Base-by-base conservation (phyloP, 1,139 yeast genomes). In the Meyerozyma guilliermondii region DNA sequence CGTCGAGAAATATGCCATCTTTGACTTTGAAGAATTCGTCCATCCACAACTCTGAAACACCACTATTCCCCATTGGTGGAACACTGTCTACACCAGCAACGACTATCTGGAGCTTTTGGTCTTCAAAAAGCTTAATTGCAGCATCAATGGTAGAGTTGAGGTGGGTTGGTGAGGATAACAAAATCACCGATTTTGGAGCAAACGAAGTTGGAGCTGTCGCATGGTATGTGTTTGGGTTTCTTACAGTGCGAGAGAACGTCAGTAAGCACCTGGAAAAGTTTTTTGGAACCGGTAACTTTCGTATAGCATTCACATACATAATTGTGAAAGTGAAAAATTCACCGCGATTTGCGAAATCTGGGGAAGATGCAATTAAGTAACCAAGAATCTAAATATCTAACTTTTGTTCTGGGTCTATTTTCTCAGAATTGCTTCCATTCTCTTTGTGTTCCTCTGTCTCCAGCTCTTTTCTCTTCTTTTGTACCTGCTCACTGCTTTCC, bases 61-160 rank as follows among this genome's bases (percentile, higher is more conserved):
- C 81, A 46, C 68, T 60, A 35, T 76, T 54, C 9, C 56, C 55
- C 0, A 71, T 66, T 38, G 60, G 55, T 16, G 70, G 72, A 11
- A 75, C 63, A 1, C 78, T 62, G 47, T 78, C 81, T 5, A 75
- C 65, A 7, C 80, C 78, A 0, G 77, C 79, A 10, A 72, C 76
- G 6, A 74, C 55, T 0, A 74, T 62, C 49, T 74, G 78, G n/a
- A 74, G 39, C 5, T 60, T 51, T 7, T 61, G 54, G 16, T 48
- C 34, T 38, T 62, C 58, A 48, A 59, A 53, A n/a, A 69, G 50
- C 0, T 52, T 46, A 7, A 71, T 62, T 11, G 74, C 52, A 40
- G 62, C 57, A 24, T 62, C 60, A 5, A 74, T 65, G 16, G 66
- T 61, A 2, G 28, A 76, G 54, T 43, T 68, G 65, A 7, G 64